Evolutionary conservation across 108 stramenopile species (phyloP).

Genomic region (Cyclotella baltica): DNA sequence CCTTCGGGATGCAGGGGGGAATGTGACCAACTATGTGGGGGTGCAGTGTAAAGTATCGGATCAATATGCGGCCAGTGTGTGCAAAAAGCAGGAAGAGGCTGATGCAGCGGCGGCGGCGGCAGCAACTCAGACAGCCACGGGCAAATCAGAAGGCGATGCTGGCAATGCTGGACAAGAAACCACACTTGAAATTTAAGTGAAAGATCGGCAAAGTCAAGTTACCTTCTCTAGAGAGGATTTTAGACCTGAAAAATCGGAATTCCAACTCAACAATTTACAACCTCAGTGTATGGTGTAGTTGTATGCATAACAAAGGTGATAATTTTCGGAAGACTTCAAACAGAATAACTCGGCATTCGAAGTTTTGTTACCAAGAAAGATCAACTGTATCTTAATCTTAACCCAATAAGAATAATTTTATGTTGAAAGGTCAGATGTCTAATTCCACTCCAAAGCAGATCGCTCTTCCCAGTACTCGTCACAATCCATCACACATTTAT

Average conservation of each 20-base stretch:
- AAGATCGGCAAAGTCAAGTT: too few relatives aligned
- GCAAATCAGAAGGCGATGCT: slow-evolving; percentile 1
- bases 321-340: not conserved
- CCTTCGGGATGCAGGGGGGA: slow-evolving; percentile 88
- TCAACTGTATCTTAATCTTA: not conserved
- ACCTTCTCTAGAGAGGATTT: too few relatives aligned
- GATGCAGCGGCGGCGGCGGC: slow-evolving; percentile 41
- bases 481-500: slow-evolving; percentile 56
- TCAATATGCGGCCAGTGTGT: slow-evolving; percentile 88
- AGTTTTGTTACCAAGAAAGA: too few relatives aligned
- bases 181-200: too few relatives aligned
- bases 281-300: not conserved
- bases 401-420: not conserved
- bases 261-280: slow-evolving; percentile 11
- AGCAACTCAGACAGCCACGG: not conserved
- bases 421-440: too few relatives aligned
- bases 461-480: slow-evolving; percentile 75
- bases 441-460: slow-evolving; percentile 73
- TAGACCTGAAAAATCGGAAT: too few relatives aligned
- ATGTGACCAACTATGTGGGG: slow-evolving; percentile 97
- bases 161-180: not conserved
- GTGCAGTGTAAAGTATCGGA: slow-evolving; percentile 95
- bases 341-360: too few relatives aligned
- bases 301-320: not conserved
- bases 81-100: slow-evolving; percentile 84